Conservation (phyloP, 129 eudicot genomes). For the Saussurea involucrata region DNA sequence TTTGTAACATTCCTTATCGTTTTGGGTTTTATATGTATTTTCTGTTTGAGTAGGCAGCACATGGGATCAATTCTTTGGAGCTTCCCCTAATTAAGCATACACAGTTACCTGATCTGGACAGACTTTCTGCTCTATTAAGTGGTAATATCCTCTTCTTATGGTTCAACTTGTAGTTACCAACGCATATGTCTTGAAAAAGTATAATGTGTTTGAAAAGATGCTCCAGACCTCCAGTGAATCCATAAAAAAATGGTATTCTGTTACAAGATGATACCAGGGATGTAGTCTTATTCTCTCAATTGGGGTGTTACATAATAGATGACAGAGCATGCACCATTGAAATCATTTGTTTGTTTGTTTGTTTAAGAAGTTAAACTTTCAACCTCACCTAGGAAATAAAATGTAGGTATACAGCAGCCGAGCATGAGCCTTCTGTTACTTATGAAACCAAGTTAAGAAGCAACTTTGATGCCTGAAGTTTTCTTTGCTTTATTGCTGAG, state of each 20-base stretch:
- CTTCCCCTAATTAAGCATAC: constrained; percentile 83
- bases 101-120: constrained; percentile 57
- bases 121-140: constrained; percentile 49
- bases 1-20: background rate
- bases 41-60: constrained; percentile 46
- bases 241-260: background rate
- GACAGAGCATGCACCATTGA: too few species aligned
- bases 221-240: background rate
- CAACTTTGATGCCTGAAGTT: background rate
- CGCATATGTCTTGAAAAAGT: background rate
- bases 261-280: background rate
- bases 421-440: background rate
- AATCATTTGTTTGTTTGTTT: too few species aligned
- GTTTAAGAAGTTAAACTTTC: background rate
- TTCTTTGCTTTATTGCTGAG: background rate
- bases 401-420: background rate
- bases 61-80: constrained; percentile 69
- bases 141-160: constrained; percentile 35
- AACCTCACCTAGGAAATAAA: background rate
- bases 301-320: too few species aligned
- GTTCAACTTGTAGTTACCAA: constrained; percentile 5
- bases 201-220: background rate
- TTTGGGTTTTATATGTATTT: constrained; percentile 5
- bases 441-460: background rate
- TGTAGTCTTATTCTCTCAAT: background rate